A percentile compares a stretch with the other conserved stretches of the same genome.
phyloP scores from a whole-genome alignment of 2,329 filamentous ascomycete genomes.

The Microdochium nivale region DNA sequence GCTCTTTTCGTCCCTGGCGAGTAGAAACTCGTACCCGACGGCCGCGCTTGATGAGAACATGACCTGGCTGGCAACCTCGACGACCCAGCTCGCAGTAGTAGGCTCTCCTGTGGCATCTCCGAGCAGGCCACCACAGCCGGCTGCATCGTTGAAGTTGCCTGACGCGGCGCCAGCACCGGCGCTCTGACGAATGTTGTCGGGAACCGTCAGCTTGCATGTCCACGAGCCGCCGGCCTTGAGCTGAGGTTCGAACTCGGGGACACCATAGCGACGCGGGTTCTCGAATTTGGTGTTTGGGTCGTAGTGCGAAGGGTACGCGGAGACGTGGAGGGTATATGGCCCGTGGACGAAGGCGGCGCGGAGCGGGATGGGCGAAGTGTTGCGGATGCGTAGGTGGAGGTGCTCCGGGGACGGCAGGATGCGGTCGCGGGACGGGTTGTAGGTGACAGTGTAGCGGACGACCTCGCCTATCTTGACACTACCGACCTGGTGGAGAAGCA shows the following conservation, averaged over 20 bases:
- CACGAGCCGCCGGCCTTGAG: constrained; percentile 89
- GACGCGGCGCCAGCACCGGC: constrained; percentile 39
- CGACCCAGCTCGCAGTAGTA: constrained; percentile 55
- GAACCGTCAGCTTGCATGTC: constrained; percentile 71
- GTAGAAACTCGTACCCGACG: constrained; percentile 78
- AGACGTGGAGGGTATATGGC: constrained; percentile 82
- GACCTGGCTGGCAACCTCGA: constrained; percentile 88
- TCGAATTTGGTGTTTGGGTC: constrained; percentile 73
- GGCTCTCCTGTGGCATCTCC: constrained; percentile 35
- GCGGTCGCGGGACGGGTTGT: constrained; percentile 80
- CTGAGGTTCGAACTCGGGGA: constrained; percentile 91
- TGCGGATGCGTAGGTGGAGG: constrained; percentile 82
- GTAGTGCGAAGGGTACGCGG: constrained; percentile 77
- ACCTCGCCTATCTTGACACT: constrained; percentile 92
- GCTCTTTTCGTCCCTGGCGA: constrained; percentile 80
- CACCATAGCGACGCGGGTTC: constrained; percentile 60
- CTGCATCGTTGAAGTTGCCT: constrained; percentile 35
- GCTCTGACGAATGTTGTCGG: constrained; percentile 63
- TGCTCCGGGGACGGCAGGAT: constrained; percentile 78
- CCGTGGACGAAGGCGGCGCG: constrained; percentile 95
- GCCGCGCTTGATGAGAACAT: constrained; percentile 85
- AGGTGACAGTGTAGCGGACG: constrained; percentile 84
- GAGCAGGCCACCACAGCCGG: constrained; percentile 3
- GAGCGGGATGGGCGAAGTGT: constrained; percentile 81
- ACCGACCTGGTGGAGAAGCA: constrained; percentile 84